These are phyloP conservation scores for Sporisorium iseilematis-ciliati DNA, from an alignment of 1,284 basidiomycete genomes.

Conservation along the genomic window DNA sequence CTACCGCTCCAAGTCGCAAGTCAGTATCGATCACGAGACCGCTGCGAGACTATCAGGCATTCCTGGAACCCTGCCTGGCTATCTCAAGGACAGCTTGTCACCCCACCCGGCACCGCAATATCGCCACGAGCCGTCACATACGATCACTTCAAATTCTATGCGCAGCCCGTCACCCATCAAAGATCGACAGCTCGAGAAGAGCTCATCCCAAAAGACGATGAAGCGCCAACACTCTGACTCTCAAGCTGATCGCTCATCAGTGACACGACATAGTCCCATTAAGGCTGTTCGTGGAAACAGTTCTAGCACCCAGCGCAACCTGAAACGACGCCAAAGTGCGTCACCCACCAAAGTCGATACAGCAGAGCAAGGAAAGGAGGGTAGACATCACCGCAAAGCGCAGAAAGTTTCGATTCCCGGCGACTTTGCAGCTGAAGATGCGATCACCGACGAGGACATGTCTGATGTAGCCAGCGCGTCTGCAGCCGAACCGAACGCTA, in stretches of 20 bases:
- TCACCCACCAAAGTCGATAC: slow-evolving; percentile 21
- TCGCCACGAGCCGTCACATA: background rate
- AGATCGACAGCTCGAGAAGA: slow-evolving; percentile 4
- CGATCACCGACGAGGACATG: slow-evolving; percentile 26
- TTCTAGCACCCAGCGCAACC: slow-evolving; percentile 10
- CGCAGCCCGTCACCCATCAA: slow-evolving; percentile 23
- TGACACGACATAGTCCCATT: background rate
- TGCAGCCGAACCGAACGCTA: background rate
- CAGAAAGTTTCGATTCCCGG: slow-evolving; percentile 22
- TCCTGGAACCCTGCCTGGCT: slow-evolving; percentile 42
- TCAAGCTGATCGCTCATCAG: background rate
- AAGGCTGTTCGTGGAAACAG: background rate
- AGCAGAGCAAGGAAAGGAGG: background rate
- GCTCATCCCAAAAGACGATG: slow-evolving; percentile 13
- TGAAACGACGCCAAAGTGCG: slow-evolving; percentile 18
- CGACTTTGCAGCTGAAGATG: slow-evolving; percentile 12
- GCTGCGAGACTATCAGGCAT: slow-evolving; percentile 43
- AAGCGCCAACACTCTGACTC: slow-evolving; percentile 13
- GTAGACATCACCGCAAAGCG: slow-evolving; percentile 7
- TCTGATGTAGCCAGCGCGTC: slow-evolving; percentile 16
- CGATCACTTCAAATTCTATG: background rate
- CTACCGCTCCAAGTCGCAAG: slow-evolving; percentile 10
- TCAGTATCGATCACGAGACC: slow-evolving; percentile 26
- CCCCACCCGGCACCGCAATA: background rate
- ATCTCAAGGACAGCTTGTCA: slow-evolving; percentile 21